Percentiles rank a stretch among this genome's conserved stretches.
These are phyloP conservation scores for Colletotrichum sublineola DNA, from an alignment of 2,329 filamentous ascomycete species.

Conservation along the genomic window DNA sequence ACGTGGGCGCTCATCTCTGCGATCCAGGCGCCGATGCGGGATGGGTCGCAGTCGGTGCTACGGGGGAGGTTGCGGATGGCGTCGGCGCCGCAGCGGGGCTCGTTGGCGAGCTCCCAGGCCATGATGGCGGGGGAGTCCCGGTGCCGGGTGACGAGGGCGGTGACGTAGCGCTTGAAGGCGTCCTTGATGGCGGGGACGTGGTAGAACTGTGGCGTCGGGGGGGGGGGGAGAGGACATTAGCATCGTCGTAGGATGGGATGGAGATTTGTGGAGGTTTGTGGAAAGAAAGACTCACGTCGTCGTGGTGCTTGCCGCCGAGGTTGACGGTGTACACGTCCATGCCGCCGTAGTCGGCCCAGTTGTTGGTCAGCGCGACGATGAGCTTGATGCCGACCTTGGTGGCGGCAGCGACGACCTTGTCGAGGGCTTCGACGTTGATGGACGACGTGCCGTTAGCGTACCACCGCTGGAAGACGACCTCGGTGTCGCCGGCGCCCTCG, in stretches of 20 bases:
- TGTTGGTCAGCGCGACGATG: slow-evolving; percentile 65
- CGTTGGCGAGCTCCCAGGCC: slow-evolving; percentile 77
- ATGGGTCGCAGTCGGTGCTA: slow-evolving; percentile 56
- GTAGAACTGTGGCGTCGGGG: slow-evolving; percentile 57
- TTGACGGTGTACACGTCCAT: slow-evolving; percentile 68
- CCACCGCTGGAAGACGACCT: slow-evolving; percentile 62
- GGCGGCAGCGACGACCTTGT: slow-evolving; percentile 64
- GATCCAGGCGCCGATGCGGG: slow-evolving; percentile 62
- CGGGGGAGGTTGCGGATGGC: slow-evolving; percentile 59
- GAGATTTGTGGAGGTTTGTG: too few species aligned
- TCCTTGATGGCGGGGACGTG: slow-evolving; percentile 63
- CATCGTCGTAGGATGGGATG: background rate
- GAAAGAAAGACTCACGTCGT: slow-evolving; percentile 53
- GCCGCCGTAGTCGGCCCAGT: slow-evolving; percentile 68
- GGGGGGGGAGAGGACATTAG: background rate
- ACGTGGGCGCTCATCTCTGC: slow-evolving; percentile 67
- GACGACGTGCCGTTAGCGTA: slow-evolving; percentile 58
- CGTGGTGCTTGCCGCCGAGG: slow-evolving; percentile 61
- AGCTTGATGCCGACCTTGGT: slow-evolving; percentile 63
- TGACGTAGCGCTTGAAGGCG: slow-evolving; percentile 70
- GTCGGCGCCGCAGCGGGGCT: slow-evolving; percentile 65
- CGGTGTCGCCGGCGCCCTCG: slow-evolving; percentile 60
- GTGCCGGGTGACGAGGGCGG: slow-evolving; percentile 71
- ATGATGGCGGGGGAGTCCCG: slow-evolving; percentile 70
- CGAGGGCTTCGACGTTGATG: slow-evolving; percentile 59